Base-by-base conservation (phyloP, 1,139 yeast genomes). In the Citeromyces siamensis region DNA sequence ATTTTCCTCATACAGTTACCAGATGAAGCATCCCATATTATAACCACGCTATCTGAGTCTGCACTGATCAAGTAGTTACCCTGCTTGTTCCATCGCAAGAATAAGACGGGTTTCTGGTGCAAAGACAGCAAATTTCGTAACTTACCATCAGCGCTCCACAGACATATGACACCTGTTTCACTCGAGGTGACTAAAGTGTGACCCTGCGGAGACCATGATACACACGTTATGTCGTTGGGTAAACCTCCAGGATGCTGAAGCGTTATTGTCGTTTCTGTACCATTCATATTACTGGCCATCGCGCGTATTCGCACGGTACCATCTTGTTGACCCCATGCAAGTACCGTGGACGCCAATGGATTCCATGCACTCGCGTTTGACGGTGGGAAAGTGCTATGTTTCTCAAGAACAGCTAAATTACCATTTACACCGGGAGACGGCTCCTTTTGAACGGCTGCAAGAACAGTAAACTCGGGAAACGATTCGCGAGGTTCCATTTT, bases 181-280 rank as follows among this genome's bases (percentile, higher is more conserved):
- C 72, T 68, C 1, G 74, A 75, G 0, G 85, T 76, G 8, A 75
- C 58, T 3, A 80, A 53, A 10, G 63, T 47, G 38, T 67, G 60
- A 0, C 88, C 88, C 40, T 59, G 58, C 1, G 80, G 80, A 2
- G 82, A 65, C 88, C 88, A 81, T 3, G 72, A 56, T 2, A 78
- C 59, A 7, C 45, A 37, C 3, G 51, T 47, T 17, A 37, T 37
- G 3, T 34, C 39, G 3, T n/a, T 13, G 9, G 27, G 13, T 3
- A 7, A 10, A 9, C 6, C n/a, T 5, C 20, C 35, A 10, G 13
- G 19, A 28, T 35, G 33, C n/a, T 19, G 21, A 10, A 26, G 19
- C 5, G 33, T 17, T n/a, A 36, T 12, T 9, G 29, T 16, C 14
- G 26, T 18, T 2, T 20, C 34, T 23, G 38, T 19, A 2, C 26